These are phyloP conservation scores for Pseudopithomyces chartarum DNA, from an alignment of 2,329 filamentous ascomycete species.

Conservation along the genomic window DNA sequence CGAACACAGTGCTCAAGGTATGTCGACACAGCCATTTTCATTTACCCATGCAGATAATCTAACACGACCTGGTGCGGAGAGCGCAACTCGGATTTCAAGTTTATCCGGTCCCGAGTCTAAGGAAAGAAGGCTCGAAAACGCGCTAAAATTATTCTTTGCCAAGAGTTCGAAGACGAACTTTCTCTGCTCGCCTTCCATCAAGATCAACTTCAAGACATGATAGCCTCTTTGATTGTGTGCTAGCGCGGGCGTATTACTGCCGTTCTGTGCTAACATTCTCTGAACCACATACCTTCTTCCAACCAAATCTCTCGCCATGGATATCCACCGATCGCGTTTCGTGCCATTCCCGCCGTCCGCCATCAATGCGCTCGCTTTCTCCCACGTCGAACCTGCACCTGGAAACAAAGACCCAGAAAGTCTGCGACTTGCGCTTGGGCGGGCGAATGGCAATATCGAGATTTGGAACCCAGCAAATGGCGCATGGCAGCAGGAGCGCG, in stretches of 20 bases:
- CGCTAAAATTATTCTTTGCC: constrained; percentile 20
- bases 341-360: constrained; percentile 88
- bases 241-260: constrained; percentile 21
- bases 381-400: constrained; percentile 61
- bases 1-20: too few relatives aligned
- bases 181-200: constrained; percentile 16
- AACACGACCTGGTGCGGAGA: not conserved
- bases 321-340: constrained; percentile 96
- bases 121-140: not conserved
- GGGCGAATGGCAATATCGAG: constrained; percentile 94
- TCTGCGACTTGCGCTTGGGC: constrained; percentile 83
- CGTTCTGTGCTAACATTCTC: constrained; percentile 14
- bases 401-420: constrained; percentile 56
- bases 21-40: too few relatives aligned
- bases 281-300: not conserved
- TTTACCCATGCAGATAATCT: too few relatives aligned
- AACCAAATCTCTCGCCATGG: constrained; percentile 64
- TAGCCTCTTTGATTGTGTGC: constrained; percentile 17
- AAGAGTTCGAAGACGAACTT: constrained; percentile 11
- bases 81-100: too few relatives aligned
- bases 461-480: constrained; percentile 91
- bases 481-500: constrained; percentile 86
- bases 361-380: constrained; percentile 95
- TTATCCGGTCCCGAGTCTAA: too few relatives aligned
- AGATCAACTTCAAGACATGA: constrained; percentile 20